Percentiles rank a stretch among this genome's conserved stretches.
These are phyloP conservation scores for Penicillium ochrochloron DNA, from an alignment of 495 filamentous ascomycete genomes.

Conservation along the genomic window DNA sequence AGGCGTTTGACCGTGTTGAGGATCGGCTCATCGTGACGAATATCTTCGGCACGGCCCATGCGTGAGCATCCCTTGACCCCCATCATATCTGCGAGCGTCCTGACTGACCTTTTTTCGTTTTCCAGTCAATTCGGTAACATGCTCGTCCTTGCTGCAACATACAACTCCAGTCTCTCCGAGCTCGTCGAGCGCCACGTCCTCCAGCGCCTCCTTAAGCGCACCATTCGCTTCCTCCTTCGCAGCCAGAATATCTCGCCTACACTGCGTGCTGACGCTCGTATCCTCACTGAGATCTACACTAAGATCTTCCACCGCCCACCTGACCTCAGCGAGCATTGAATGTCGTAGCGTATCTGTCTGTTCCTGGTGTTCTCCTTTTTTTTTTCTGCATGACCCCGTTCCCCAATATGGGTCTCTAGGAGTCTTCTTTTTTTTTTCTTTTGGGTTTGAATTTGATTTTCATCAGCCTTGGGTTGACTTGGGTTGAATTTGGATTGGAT, in stretches of 20 bases:
- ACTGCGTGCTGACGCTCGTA: conserved; percentile 66
- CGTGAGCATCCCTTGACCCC: conserved; percentile 64
- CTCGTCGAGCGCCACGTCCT: conserved; percentile 58
- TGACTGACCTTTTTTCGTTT: background rate
- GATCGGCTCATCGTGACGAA: conserved; percentile 86
- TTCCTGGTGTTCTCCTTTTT: background rate
- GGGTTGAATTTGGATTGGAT: background rate
- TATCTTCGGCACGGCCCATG: conserved; percentile 93
- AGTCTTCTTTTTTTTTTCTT: background rate
- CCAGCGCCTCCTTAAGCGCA: conserved; percentile 57
- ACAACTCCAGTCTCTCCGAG: conserved; percentile 58
- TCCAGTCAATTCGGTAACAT: conserved; percentile 95
- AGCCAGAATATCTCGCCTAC: conserved; percentile 69
- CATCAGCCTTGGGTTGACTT: background rate
- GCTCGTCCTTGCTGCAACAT: conserved; percentile 82
- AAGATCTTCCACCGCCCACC: conserved; percentile 49
- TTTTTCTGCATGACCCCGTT: background rate
- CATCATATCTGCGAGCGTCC: background rate
- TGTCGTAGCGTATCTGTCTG: background rate
- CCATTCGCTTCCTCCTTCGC: conserved; percentile 69
- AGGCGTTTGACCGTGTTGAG: conserved; percentile 74
- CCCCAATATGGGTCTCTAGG: background rate
- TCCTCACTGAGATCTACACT: conserved; percentile 65
- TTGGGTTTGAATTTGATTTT: background rate
- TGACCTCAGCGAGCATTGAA: conserved; percentile 13